Evolutionary conservation across 805 yeast genomes (phyloP).

Genomic region (Pichia membranifaciens): DNA sequence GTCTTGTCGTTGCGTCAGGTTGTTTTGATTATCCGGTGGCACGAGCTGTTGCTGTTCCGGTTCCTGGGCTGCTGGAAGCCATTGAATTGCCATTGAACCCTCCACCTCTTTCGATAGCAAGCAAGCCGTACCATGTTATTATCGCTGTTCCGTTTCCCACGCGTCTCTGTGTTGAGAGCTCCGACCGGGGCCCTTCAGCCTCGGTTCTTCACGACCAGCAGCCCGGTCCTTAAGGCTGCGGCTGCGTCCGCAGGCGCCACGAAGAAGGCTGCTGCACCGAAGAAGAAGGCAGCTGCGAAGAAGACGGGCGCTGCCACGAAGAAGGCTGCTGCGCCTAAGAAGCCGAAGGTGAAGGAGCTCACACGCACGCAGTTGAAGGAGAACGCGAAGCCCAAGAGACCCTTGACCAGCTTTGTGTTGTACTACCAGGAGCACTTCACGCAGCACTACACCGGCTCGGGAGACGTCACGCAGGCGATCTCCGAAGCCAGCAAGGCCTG

Average conservation of each 20-base stretch:
- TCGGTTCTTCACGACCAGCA: constrained; percentile 10
- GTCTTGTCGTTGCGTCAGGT: too few relatives aligned
- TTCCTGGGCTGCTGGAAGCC: too few relatives aligned
- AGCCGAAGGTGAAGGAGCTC: constrained; percentile 10
- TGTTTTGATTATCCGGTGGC: too few relatives aligned
- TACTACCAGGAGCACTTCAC: constrained; percentile 17
- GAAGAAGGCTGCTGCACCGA: background rate
- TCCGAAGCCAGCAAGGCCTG: constrained; percentile 16
- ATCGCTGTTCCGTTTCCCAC: background rate
- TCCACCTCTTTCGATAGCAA: too few relatives aligned
- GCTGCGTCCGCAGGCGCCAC: background rate
- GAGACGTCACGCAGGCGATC: constrained; percentile 10
- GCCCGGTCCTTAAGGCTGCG: constrained; percentile 13
- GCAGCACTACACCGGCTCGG: constrained; percentile 4
- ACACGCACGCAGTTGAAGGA: constrained; percentile 9
- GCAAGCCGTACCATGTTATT: constrained; percentile 4
- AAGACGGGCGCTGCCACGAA: background rate
- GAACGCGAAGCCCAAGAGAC: constrained; percentile 21
- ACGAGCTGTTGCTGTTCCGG: too few relatives aligned
- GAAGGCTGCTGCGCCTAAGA: constrained; percentile 1
- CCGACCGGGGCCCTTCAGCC: background rate
- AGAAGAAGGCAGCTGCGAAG: background rate
- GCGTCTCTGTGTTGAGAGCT: background rate
- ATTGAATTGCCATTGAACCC: too few relatives aligned
- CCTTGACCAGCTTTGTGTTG: constrained; percentile 15